phyloP scores from a whole-genome alignment of 352 stramenopile species.

The Phytophthora parvispora region DNA sequence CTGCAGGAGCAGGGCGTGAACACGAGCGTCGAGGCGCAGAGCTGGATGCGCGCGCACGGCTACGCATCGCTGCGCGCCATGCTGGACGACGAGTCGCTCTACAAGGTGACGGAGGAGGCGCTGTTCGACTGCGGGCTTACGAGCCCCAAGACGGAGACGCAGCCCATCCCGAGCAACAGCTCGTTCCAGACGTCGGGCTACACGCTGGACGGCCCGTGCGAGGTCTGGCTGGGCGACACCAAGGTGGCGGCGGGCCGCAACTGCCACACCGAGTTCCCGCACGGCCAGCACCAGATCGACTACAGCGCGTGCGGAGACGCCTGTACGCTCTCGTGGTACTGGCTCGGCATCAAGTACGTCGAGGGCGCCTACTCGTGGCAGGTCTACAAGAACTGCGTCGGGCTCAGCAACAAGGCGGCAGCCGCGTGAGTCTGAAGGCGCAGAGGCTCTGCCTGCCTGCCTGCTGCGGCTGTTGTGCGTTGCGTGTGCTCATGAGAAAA shows the following conservation, averaged over 20 bases:
- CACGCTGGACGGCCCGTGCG: constrained; percentile 67
- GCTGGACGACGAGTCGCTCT: constrained; percentile 64
- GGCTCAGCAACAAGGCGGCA: constrained; percentile 21
- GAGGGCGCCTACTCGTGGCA: constrained; percentile 68
- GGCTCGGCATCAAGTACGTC: constrained; percentile 63
- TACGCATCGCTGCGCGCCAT: constrained; percentile 60
- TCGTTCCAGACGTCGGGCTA: constrained; percentile 61
- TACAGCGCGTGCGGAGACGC: constrained; percentile 55
- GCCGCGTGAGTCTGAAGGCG: constrained; percentile 23
- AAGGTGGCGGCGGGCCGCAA: constrained; percentile 50
- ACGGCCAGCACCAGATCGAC: constrained; percentile 51
- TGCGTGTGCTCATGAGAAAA: constrained; percentile 27
- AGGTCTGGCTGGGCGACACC: constrained; percentile 68
- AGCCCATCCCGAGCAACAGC: constrained; percentile 56
- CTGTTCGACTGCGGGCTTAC: constrained; percentile 69
- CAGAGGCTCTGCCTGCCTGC: constrained; percentile 9
- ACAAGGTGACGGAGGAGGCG: constrained; percentile 58
- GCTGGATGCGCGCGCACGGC: constrained; percentile 46
- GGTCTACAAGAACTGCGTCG: constrained; percentile 73
- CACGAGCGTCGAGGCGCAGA: constrained; percentile 55
- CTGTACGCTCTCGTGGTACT: constrained; percentile 66
- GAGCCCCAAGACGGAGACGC: constrained; percentile 46
- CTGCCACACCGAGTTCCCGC: constrained; percentile 51
- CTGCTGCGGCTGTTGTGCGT: constrained; percentile 27
- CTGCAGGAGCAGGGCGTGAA: constrained; percentile 62